Conservation (phyloP, 2,329 filamentous ascomycete species). For the Pezizomycotina sp. region DNA sequence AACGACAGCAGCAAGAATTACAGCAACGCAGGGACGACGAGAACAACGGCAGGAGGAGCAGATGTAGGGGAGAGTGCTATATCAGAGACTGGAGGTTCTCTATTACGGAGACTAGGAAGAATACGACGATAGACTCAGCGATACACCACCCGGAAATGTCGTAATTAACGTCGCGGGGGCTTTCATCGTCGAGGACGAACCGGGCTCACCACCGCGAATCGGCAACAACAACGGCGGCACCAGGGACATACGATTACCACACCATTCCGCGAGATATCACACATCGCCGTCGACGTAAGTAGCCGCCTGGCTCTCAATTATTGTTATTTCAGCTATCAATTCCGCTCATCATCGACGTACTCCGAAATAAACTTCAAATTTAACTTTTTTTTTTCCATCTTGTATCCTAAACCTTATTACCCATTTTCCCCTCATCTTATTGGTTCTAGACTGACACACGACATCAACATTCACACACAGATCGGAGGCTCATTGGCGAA, state of each 20-base stretch:
- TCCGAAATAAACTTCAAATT: too few species aligned
- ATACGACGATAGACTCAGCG: constrained; percentile 15
- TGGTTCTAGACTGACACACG: neutral
- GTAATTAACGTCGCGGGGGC: constrained; percentile 85
- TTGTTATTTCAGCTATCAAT: constrained; percentile 13
- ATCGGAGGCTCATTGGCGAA: constrained; percentile 93
- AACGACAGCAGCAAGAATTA: too few species aligned
- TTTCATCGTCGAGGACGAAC: constrained; percentile 82
- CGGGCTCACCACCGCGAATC: constrained; percentile 28
- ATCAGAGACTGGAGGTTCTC: too few species aligned
- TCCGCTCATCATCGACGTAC: too few species aligned
- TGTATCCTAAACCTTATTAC: neutral
- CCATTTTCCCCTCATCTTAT: neutral
- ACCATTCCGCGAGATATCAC: constrained; percentile 88
- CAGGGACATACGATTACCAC: constrained; percentile 86
- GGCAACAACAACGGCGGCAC: constrained; percentile 40
- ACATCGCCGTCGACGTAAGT: constrained; percentile 87
- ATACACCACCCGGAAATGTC: constrained; percentile 14
- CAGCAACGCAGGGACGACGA: too few species aligned
- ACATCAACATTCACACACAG: constrained; percentile 33
- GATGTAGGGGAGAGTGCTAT: too few species aligned
- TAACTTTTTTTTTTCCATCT: constrained; percentile 15
- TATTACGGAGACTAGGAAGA: too few species aligned
- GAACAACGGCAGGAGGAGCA: too few species aligned
- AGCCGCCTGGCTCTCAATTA: constrained; percentile 14